phyloP scores from a whole-genome alignment of 2,329 filamentous ascomycete genomes.

The Claviceps sp. region DNA sequence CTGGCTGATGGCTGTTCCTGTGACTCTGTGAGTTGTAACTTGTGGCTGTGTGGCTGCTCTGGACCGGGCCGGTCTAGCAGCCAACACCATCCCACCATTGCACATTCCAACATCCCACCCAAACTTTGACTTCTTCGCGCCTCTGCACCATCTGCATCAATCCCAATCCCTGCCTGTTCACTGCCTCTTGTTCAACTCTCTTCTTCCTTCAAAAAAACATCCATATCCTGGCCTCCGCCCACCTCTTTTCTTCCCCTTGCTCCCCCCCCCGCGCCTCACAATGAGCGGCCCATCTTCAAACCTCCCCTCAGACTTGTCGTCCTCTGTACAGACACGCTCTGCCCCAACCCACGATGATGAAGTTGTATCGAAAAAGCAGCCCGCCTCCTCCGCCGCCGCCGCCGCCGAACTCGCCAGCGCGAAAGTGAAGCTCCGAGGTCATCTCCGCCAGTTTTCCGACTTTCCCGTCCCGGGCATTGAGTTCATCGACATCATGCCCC shows the following conservation, averaged over 20 bases:
- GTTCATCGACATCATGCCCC: constrained; percentile 95
- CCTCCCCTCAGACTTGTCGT: constrained; percentile 10
- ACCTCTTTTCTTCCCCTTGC: constrained; percentile 11
- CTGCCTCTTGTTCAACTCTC: neutral
- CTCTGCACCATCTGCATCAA: no score
- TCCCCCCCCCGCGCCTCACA: constrained; percentile 14
- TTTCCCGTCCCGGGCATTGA: constrained; percentile 87
- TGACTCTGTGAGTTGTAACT: no score
- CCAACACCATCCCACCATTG: no score
- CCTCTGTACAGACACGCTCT: constrained; percentile 14
- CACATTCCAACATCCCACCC: no score
- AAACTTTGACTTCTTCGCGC: no score
- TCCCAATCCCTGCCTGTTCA: no score
- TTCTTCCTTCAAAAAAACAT: neutral
- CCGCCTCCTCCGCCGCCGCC: constrained; percentile 47
- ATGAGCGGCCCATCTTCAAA: constrained; percentile 18
- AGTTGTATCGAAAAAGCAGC: constrained; percentile 47
- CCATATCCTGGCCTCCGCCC: neutral
- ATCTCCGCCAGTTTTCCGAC: constrained; percentile 77
- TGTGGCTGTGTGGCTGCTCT: no score
- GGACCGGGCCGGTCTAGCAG: no score
- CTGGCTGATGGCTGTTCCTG: no score
- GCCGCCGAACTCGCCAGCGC: constrained; percentile 52
- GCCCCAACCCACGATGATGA: constrained; percentile 27
- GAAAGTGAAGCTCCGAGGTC: constrained; percentile 56